Percentiles rank a stretch among this genome's conserved stretches.
These are phyloP conservation scores for Trametes gibbosa DNA, from an alignment of 768 basidiomycete genomes.

Conservation along the genomic window DNA sequence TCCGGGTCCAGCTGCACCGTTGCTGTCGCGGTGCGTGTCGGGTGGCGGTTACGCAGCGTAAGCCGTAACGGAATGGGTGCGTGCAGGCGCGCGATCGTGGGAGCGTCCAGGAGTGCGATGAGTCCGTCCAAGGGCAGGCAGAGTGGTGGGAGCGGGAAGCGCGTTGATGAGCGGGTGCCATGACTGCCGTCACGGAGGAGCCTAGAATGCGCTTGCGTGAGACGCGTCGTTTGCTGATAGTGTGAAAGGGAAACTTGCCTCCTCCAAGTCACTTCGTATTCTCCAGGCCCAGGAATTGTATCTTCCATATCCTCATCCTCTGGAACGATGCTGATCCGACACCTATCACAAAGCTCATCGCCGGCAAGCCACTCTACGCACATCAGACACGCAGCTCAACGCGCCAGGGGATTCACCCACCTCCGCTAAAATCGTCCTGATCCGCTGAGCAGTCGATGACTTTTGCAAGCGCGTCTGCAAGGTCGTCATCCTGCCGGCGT, in stretches of 20 bases:
- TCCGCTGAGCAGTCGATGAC: conserved; percentile 55
- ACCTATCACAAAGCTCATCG: conserved; percentile 60
- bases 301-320: conserved; percentile 39
- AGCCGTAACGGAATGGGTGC: conserved; percentile 52
- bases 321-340: conserved; percentile 47
- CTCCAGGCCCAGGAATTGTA: conserved; percentile 49
- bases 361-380: conserved; percentile 57
- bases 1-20: conserved; percentile 72
- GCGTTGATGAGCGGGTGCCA: conserved; percentile 47
- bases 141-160: conserved; percentile 59
- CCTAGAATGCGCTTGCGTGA: conserved; percentile 31
- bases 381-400: background rate
- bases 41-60: conserved; percentile 63
- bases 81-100: conserved; percentile 65
- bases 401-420: conserved; percentile 28
- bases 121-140: conserved; percentile 59
- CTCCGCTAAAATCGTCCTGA: conserved; percentile 42
- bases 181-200: conserved; percentile 42
- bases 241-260: conserved; percentile 39
- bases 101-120: conserved; percentile 62
- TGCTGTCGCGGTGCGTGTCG: conserved; percentile 63
- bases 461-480: conserved; percentile 42
- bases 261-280: conserved; percentile 63
- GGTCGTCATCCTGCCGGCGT: conserved; percentile 37
- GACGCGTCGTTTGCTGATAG: background rate